Base-by-base conservation (phyloP, 1,284 basidiomycete species). In the Pascua guehoae region DNA sequence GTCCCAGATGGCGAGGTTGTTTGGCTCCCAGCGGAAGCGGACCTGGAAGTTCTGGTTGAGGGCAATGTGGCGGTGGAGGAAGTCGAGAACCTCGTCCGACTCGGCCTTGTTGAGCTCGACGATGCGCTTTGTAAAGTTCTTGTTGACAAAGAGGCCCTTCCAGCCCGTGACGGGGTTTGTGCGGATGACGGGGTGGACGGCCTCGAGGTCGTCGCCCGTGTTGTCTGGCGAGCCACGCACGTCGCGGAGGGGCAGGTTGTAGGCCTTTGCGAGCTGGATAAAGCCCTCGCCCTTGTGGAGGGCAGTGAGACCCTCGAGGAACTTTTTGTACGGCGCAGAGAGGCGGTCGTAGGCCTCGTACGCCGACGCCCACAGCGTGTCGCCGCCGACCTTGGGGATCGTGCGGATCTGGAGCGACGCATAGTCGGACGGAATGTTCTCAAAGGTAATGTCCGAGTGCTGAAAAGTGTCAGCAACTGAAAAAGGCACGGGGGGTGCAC, bases 111-210 rank as follows among this genome's bases (percentile, higher is more conserved):
- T 78, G 42, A 88, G 77, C 66, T 84, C 86, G 45, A 84, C 72
- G 66, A 88, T 85, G 40, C 81, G 80, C 61, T 79, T 82, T 2
- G 85, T 87, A 76, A 88, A 88, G 1, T 60, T 77, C 45, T 70
- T 66, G 78, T 88, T 87, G 54, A 88, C 84, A 65, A 85, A 89
- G 63, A 89, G 71, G 54, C 82, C 84, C 81, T 90, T 89, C 86
- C 86, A 89, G 10, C 88, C 87, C 0, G 88, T 90, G 1, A 81
- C 83, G n/a, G 88, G 68, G 56, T 71, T 66, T 18, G 65, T 65
- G 40, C 74, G 56, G 43, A 71, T 61, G 18, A 76, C 65, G 24
- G 74, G 88, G 70, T 89, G 86, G 15, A 88, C 85, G 37, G 87
- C 82, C 12, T 76, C 77, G 41, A 89, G 76, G 42, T 80, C 74